Conservation (phyloP, 139 green algal species). For the Tetradesmus lagerheimii region DNA sequence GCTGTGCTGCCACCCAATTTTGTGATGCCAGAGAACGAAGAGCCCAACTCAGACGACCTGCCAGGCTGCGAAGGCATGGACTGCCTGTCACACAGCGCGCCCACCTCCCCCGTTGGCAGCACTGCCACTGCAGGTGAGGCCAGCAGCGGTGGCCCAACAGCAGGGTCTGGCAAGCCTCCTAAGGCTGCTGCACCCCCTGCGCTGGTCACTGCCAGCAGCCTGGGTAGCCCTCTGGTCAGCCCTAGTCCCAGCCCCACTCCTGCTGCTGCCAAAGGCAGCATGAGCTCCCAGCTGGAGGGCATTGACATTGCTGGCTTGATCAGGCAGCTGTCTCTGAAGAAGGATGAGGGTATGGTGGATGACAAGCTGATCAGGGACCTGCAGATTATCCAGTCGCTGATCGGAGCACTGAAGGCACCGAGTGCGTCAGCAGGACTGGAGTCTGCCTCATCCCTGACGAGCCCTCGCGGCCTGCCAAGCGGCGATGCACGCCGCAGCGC, state of each 20-base stretch:
- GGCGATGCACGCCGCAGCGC: neutral
- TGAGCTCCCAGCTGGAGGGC: constrained; percentile 35
- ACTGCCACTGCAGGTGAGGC: neutral
- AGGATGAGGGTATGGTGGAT: constrained; percentile 61
- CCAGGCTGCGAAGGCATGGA: neutral
- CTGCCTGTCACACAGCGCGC: neutral
- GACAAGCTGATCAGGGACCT: constrained; percentile 62
- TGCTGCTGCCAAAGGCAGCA: neutral
- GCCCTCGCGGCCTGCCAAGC: neutral
- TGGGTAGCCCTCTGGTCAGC: neutral
- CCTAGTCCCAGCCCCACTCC: neutral
- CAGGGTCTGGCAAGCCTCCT: constrained; percentile 30
- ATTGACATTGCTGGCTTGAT: constrained; percentile 56
- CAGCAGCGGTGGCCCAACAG: constrained; percentile 24
- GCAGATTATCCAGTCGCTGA: constrained; percentile 64
- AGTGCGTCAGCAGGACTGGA: constrained; percentile 3
- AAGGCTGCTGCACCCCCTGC: neutral
- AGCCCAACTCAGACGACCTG: constrained; percentile 15
- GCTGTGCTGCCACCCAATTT: constrained; percentile 37
- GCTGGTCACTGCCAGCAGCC: neutral
- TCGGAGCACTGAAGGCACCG: constrained; percentile 53
- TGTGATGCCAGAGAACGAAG: constrained; percentile 23
- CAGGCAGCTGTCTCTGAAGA: constrained; percentile 52
- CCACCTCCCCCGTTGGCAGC: constrained; percentile 33
- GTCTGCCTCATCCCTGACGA: neutral